Evolutionary conservation across 306 rosid species (phyloP), one percentile per base, ranked within the genome.

Genomic region (Astragalus membranaceus): DNA sequence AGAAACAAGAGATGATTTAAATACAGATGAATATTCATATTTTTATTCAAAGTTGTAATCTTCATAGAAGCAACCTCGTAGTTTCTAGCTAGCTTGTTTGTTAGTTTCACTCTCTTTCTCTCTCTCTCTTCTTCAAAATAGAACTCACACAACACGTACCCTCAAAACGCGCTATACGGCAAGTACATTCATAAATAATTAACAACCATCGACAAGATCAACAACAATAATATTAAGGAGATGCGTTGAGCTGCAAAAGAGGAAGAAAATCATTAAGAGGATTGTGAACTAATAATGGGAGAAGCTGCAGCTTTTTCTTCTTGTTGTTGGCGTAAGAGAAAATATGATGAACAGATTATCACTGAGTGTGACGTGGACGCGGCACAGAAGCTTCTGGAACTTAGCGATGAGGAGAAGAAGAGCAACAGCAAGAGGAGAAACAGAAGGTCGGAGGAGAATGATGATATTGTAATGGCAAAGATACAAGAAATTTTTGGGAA

Each of bases 401-500:
- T 81, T 1, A 83, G 92, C 79, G 83, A 80, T 14, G 88, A 81
- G 44, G 89, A 87, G 0, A 41, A 70, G 73, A 66, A 10, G 30
- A 52, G 3, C 29, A 35, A 48, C 5, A 0, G 3, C 69, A 9
- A 82, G 16, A 85, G 54, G 49, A 7, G 64, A 57, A 32, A 39
- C 7, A 12, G 23, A 36, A 60, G 51, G 3, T 41, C 16, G 13
- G 60, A 44, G 16, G 61, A 56, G 4, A 16, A 1, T 5, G 51
- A 59, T 62, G 63, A 23, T 48, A 46, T 26, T 14, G 50, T 80
- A 53, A 76, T 74, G 48, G 73, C 78, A 0, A 80, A 82, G 74
- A 79, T 86, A 10, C 84, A 82, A 79, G 88, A 86, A 76, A 79
- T 86, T 53, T 86, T 84, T 0, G 95, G 91, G 39, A 80, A 80